Percentiles rank a stretch among this genome's conserved stretches.
Conservation (phyloP, 768 basidiomycete species). For the Russula emetica region DNA sequence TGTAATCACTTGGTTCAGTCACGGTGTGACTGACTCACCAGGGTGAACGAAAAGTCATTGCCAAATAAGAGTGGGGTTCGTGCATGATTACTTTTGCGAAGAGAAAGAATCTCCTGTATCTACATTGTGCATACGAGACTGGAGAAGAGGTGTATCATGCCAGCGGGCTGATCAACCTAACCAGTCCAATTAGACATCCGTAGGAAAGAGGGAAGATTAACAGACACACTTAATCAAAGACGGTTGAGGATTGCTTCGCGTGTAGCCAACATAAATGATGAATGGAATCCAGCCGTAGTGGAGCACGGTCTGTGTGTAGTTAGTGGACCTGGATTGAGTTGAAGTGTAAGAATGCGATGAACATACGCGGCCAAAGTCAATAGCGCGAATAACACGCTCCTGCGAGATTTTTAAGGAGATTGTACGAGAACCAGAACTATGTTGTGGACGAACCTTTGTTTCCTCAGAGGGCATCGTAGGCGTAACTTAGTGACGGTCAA, state of each 20-base stretch:
- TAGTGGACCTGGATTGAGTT: conserved; percentile 7
- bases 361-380: conserved; percentile 79
- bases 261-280: conserved; percentile 94
- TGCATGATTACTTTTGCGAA: conserved; percentile 21
- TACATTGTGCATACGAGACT: conserved; percentile 13
- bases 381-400: conserved; percentile 79
- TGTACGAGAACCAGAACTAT: background rate
- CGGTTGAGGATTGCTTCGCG: conserved; percentile 87
- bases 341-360: conserved; percentile 7
- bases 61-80: background rate
- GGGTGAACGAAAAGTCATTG: background rate
- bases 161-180: conserved; percentile 88
- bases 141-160: conserved; percentile 53
- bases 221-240: conserved; percentile 88
- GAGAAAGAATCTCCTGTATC: conserved; percentile 19
- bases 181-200: conserved; percentile 3
- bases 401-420: conserved; percentile 30
- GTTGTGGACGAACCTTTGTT: conserved; percentile 63
- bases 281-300: conserved; percentile 97
- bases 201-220: conserved; percentile 1
- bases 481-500: conserved; percentile 23
- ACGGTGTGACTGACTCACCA: conserved; percentile 11
- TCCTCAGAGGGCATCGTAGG: conserved; percentile 88
- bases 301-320: conserved; percentile 61
- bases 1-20: conserved; percentile 26